Evolutionary conservation across 306 rosid species (phyloP).

Genomic region (Rosa persica): DNA sequence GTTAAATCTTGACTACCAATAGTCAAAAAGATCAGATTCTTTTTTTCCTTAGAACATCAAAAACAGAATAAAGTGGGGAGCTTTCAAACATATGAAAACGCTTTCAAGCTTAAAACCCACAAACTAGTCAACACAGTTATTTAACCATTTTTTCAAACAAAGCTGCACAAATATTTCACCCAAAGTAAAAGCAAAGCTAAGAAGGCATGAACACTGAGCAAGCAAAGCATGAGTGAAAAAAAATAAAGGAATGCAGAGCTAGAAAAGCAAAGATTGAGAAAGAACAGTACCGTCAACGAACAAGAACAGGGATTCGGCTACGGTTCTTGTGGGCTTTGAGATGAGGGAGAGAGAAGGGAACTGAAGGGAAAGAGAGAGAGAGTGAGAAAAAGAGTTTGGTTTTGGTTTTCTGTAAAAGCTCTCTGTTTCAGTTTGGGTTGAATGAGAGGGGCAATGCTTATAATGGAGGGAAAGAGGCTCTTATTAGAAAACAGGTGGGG

Average conservation of each 20-base stretch:
- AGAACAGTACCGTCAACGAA: background rate
- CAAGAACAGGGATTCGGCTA: background rate
- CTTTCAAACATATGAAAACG: no score
- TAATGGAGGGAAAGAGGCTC: slow-evolving; percentile 2
- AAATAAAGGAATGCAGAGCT: background rate
- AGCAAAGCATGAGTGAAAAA: background rate
- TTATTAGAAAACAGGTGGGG: background rate
- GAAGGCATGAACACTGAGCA: no score
- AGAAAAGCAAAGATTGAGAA: background rate
- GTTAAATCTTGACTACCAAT: no score
- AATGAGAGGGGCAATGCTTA: background rate
- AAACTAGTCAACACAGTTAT: no score
- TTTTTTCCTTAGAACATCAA: no score
- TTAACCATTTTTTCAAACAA: no score
- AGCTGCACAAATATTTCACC: no score
- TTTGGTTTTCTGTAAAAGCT: background rate
- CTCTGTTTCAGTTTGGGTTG: background rate
- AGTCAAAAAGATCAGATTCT: no score
- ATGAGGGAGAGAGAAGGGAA: background rate
- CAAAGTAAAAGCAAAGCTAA: no score
- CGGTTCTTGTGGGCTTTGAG: background rate
- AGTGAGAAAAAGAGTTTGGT: background rate
- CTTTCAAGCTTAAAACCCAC: no score
- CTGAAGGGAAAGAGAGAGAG: background rate
- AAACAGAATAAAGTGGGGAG: no score